phyloP scores from a whole-genome alignment of 2,329 filamentous ascomycete species.

The Arthroderma sp. region DNA sequence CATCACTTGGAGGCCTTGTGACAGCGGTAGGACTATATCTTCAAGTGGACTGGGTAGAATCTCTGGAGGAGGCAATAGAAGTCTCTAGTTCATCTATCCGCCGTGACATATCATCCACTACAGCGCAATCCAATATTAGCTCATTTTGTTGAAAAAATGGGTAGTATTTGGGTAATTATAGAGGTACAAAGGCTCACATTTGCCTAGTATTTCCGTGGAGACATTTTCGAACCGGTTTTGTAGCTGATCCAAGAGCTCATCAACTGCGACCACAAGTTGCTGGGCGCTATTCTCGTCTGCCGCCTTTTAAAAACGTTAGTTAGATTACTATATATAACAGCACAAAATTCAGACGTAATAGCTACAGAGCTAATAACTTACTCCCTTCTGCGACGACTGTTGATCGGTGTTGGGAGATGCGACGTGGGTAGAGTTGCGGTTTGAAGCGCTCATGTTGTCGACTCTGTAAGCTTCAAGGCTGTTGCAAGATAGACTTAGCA shows the following conservation, averaged over 20 bases:
- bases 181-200: slow-evolving; percentile 49
- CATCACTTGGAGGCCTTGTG: background rate
- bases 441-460: slow-evolving; percentile 2
- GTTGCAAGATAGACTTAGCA: no score
- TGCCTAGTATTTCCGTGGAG: slow-evolving; percentile 75
- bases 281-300: slow-evolving; percentile 18
- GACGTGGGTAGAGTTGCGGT: background rate
- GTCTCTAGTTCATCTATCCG: slow-evolving; percentile 73
- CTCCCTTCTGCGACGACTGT: slow-evolving; percentile 1
- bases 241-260: slow-evolving; percentile 73
- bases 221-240: slow-evolving; percentile 76
- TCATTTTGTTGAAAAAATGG: background rate
- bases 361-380: background rate
- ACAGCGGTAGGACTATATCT: background rate
- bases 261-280: slow-evolving; percentile 64
- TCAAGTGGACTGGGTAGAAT: slow-evolving; percentile 25
- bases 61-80: slow-evolving; percentile 49
- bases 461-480: background rate
- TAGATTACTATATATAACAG: background rate
- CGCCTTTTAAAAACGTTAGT: background rate
- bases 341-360: no score
- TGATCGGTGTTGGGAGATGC: background rate
- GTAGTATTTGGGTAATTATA: background rate
- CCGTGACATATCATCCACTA: slow-evolving; percentile 90
- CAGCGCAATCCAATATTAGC: slow-evolving; percentile 6